These are phyloP conservation scores for Tritrichomonas musculus DNA, from an alignment of 208 protist genomes.

Conservation along the genomic window DNA sequence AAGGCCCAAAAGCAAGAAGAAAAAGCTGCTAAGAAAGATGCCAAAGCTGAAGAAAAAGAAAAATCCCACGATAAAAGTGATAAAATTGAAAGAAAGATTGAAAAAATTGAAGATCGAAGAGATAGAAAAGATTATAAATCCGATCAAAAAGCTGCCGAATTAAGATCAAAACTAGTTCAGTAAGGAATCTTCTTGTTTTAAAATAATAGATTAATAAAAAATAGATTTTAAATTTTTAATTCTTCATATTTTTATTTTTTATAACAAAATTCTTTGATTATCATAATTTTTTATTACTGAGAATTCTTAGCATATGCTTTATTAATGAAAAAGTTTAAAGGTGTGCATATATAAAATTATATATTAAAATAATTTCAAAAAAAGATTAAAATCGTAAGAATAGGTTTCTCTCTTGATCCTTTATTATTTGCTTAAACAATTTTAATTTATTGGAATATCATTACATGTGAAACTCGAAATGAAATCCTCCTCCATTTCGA, in stretches of 20 bases:
- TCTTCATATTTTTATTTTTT: neutral
- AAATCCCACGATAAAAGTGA: too few species aligned
- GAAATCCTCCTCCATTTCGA: neutral
- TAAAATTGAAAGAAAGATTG: too few species aligned
- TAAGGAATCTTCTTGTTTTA: neutral
- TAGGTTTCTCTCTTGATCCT: neutral
- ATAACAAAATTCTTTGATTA: too few species aligned
- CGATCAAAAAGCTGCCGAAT: too few species aligned
- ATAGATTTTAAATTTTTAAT: neutral
- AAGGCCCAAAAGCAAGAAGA: too few species aligned
- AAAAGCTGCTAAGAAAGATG: too few species aligned
- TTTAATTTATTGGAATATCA: neutral
- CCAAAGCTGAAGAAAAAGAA: too few species aligned
- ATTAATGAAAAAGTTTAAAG: too few species aligned
- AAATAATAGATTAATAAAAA: neutral
- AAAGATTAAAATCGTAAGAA: neutral
- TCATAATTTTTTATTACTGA: too few species aligned
- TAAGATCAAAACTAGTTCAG: neutral
- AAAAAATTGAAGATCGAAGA: too few species aligned
- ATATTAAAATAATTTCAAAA: neutral
- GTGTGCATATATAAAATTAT: neutral
- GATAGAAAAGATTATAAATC: too few species aligned
- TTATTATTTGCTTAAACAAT: neutral
- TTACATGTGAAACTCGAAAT: neutral
- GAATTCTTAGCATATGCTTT: too few species aligned